Evolutionary conservation across 108 stramenopile species (phyloP).

Genomic region (Skeletonema grethae): DNA sequence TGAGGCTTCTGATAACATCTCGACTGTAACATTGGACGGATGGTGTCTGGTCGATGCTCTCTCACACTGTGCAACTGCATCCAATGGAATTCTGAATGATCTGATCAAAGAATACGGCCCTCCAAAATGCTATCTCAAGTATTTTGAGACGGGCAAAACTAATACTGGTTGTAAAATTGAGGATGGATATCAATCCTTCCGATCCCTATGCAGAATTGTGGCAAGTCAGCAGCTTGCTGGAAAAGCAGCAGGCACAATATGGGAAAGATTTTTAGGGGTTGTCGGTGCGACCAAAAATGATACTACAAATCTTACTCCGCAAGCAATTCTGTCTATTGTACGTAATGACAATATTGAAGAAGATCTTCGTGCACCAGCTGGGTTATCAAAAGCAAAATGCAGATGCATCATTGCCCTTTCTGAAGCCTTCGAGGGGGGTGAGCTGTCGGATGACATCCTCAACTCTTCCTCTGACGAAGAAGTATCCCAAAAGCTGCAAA

Average conservation of each 20-base stretch:
- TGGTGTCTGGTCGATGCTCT: not conserved
- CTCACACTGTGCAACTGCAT: not conserved
- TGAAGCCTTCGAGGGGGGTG: not conserved
- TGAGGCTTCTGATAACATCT: not conserved
- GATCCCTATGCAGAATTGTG: not conserved
- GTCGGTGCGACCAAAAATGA: not conserved
- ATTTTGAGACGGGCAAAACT: not conserved
- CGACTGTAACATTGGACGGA: not conserved
- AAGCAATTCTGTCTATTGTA: not conserved
- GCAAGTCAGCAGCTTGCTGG: constrained; percentile 1
- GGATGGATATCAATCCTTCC: not conserved
- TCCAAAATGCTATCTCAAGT: not conserved
- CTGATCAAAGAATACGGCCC: not conserved
- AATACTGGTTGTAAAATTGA: not conserved
- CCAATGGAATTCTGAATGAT: not conserved
- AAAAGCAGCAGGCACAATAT: not conserved
- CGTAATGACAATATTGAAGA: not conserved
- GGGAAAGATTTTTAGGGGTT: not conserved
- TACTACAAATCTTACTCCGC: not conserved
- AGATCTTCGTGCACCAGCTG: not conserved
- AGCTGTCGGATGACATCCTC: not conserved
- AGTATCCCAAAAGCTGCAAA: not conserved
- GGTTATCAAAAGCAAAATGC: not conserved
- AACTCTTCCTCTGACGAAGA: not conserved
- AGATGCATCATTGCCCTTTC: not conserved